phyloP scores from a whole-genome alignment of 306 rosid genomes.

The Dalbergia cultrata region DNA sequence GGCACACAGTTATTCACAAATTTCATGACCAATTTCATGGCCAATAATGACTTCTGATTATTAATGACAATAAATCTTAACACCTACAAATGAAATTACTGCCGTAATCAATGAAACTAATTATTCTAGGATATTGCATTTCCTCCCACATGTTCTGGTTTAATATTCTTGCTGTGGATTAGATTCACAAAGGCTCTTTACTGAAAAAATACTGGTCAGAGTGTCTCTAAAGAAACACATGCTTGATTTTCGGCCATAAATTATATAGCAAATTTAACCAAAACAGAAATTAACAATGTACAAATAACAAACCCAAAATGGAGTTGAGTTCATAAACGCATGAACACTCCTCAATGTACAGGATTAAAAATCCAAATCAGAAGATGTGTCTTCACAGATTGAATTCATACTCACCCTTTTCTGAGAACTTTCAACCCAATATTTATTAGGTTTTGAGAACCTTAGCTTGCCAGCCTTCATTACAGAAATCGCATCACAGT shows the following conservation, averaged over 20 bases:
- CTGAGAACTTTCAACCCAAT: conserved; percentile 93
- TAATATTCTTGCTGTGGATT: conserved; percentile 22
- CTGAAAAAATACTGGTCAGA: conserved; percentile 5
- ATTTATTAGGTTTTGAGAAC: conserved; percentile 84
- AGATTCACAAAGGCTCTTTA: conserved; percentile 10
- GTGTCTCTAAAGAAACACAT: conserved; percentile 21
- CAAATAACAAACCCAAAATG: neutral
- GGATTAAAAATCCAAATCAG: neutral
- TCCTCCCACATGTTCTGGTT: neutral
- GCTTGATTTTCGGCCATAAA: conserved; percentile 15
- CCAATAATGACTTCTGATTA: conserved; percentile 2
- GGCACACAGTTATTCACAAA: neutral
- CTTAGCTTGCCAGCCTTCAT: conserved; percentile 82
- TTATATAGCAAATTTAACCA: conserved; percentile 3
- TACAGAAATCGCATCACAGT: conserved; percentile 75
- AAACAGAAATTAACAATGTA: conserved; percentile 3
- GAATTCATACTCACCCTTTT: conserved; percentile 75
- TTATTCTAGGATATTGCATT: conserved; percentile 21
- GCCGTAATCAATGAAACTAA: conserved; percentile 12
- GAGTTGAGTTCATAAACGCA: conserved; percentile 15
- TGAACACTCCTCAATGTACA: conserved; percentile 10
- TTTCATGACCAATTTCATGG: conserved; percentile 11
- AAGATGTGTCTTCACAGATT: conserved; percentile 29
- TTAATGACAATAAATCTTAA: conserved; percentile 13
- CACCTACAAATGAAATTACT: conserved; percentile 18